Base-by-base conservation (phyloP, 1,139 yeast genomes). In the Candida sanyaensis region DNA sequence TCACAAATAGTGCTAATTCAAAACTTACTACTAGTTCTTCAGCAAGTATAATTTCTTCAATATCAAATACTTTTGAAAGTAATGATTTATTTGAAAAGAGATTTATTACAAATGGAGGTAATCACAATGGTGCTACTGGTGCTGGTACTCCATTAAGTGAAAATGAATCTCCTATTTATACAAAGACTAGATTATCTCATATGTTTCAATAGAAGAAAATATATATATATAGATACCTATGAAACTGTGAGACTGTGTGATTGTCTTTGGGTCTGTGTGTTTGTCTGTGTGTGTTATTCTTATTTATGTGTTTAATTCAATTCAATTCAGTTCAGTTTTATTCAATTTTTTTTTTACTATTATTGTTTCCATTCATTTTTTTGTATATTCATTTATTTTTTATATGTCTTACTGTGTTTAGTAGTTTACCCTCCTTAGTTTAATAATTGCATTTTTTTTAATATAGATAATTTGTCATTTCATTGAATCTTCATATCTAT, bases 81-180 rank as follows among this genome's bases (percentile, higher is more conserved):
- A 45, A 45, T 32, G 47, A 45, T 41, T 31, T 45, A 37, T 41
- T 45, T 27, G 44, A 37, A 31, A 41, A 13, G 33, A 41, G 39
- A 34, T 41, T 34, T 33, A 41, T 34, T 21, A 27, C 23, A 12
- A 37, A 37, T 21, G 32, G 29, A 31, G 28, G 30, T 21, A 26
- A 5, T 24, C 32, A 41, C 27, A 24, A 24, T 32, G 28, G 29
- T 23, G 37, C 12, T 24, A 21, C n/a, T 27, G 29, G 29, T 39
- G 33, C n/a, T 28, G 37, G 37, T 33, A 52, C 55, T 26, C 54
- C 55, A 21, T 34, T 42, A 12, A 52, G 50, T 44, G 54, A 50
- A 37, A 47, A 43, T 45, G 48, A 44, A 30, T 49, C 53, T 13
- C 54, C 54, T 5, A 34, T 45, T 10, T 46, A 31, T 37, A 41